Evolutionary conservation across 2,329 filamentous ascomycete species (phyloP).

Genomic region (Graphilbum sp.): DNA sequence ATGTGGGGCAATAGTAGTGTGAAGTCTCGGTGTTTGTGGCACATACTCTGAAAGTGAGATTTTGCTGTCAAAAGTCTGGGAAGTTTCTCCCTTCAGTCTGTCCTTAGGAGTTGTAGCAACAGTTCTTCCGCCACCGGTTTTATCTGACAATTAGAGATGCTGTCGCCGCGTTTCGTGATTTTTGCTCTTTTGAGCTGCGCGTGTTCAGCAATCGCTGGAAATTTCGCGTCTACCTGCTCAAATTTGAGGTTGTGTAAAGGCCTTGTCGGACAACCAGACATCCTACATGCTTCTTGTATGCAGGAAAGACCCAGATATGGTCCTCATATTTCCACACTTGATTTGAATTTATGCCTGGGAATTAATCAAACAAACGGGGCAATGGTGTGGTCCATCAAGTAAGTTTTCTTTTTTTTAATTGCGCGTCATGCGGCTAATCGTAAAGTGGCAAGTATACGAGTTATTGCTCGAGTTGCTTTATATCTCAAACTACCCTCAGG

Average conservation of each 20-base stretch:
- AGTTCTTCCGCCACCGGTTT: too few species aligned
- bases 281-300: conserved; percentile 3
- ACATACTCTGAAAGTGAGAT: too few species aligned
- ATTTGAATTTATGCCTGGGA: conserved; percentile 11
- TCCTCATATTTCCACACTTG: conserved; percentile 3
- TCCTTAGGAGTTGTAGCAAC: too few species aligned
- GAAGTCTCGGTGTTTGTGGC: too few species aligned
- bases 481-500: conserved; percentile 1
- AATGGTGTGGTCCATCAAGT: conserved; percentile 8
- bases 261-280: background rate
- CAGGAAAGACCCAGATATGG: background rate
- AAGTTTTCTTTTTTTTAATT: background rate
- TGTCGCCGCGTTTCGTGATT: too few species aligned
- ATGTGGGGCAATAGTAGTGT: too few species aligned
- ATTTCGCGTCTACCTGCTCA: conserved; percentile 4
- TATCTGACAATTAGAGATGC: too few species aligned
- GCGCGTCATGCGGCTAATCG: background rate
- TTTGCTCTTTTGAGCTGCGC: too few species aligned
- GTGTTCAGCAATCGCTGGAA: too few species aligned
- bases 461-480: conserved; percentile 8
- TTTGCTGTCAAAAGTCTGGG: too few species aligned
- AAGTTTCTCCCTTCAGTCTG: too few species aligned
- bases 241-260: background rate
- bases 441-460: conserved; percentile 9
- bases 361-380: conserved; percentile 5